Evolutionary conservation across 768 basidiomycete species (phyloP), one percentile per base, ranked within the genome.

Genomic region (Pholiota molesta): DNA sequence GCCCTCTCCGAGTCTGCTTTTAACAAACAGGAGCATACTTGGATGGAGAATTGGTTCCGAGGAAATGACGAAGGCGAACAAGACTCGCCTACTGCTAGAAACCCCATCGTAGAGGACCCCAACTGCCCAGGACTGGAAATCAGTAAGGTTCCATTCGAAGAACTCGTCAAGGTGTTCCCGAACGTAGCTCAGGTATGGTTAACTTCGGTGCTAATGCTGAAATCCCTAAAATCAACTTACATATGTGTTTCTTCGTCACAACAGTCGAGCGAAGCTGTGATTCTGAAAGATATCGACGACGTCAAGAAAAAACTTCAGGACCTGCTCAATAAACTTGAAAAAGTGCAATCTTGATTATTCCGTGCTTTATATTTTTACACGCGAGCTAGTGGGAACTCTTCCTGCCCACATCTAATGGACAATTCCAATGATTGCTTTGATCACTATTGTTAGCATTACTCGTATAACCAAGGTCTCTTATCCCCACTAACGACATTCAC

Each of bases 1-100:
- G 91, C 94, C 0, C 68, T 95, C 35, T 90, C 80, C 68, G 96
- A 97, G 76, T 82, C 91, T 0, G 79, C 80, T 10, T 71, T 81
- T 52, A 76, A 82, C 62, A 71, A 73, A 14, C 69, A 74, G 28
- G 85, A 81, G 64, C 81, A 84, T 64, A 75, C 72, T 9, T 93
- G 91, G 90, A 75, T 92, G 71, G 81, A 83, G 39, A 83, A 79
- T 59, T 91, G 93, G 89, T 81, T 94, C 62, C 71, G 74, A 16
- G 79, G 83, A 45, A 73, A 80, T 23, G 85, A 90, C 66, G 84
- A 90, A 66, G 86, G 83, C 33, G 82, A 80, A 26, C 78, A 79
- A 26, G 86, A 90, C 54, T 77, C 76, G 51, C 83, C 85, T 1
- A 75, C 77, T 61, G 73, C 77, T 62, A 79, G 81, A 61, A 81